phyloP scores from a whole-genome alignment of 106 monocot genomes.

The Iris macrosiphon region DNA sequence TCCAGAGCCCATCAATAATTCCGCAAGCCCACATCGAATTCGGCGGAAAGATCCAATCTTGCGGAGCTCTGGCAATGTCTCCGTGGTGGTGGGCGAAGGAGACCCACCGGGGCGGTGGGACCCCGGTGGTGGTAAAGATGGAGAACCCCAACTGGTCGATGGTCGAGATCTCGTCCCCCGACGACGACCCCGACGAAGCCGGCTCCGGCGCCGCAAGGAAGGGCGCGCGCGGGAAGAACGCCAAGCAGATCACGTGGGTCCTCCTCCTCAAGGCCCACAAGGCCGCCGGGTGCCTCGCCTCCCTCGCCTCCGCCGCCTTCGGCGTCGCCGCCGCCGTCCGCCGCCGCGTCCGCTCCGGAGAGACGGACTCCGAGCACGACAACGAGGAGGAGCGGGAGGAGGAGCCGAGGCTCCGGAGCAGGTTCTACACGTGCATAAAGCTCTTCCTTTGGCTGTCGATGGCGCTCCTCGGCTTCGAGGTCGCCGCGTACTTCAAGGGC shows the following conservation, averaged over 20 bases:
- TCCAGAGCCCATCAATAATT: too few relatives aligned
- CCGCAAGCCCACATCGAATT: too few relatives aligned
- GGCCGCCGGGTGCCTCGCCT: conserved; percentile 73
- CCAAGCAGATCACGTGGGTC: conserved; percentile 90
- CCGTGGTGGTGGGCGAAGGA: conserved; percentile 50
- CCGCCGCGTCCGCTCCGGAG: conserved; percentile 60
- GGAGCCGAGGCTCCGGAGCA: conserved; percentile 20
- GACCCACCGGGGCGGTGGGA: conserved; percentile 38
- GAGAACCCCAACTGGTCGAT: conserved; percentile 77
- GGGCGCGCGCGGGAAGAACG: conserved; percentile 60
- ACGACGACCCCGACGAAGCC: conserved; percentile 17
- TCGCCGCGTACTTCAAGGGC: conserved; percentile 63
- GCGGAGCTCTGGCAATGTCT: too few relatives aligned
- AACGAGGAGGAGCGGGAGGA: neutral
- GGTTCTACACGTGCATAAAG: conserved; percentile 70
- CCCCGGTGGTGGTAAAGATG: conserved; percentile 83
- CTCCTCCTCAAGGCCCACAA: conserved; percentile 81
- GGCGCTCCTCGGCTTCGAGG: conserved; percentile 53
- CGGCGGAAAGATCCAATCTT: too few relatives aligned
- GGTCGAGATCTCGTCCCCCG: conserved; percentile 26
- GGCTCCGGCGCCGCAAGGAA: conserved; percentile 16
- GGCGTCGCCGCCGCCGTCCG: conserved; percentile 45
- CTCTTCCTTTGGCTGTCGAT: conserved; percentile 60
- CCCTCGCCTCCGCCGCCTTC: conserved; percentile 11
- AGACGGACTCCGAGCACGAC: conserved; percentile 44